These are phyloP conservation scores for Tricholoma sp. DNA, from an alignment of 768 basidiomycete species.

Conservation along the genomic window DNA sequence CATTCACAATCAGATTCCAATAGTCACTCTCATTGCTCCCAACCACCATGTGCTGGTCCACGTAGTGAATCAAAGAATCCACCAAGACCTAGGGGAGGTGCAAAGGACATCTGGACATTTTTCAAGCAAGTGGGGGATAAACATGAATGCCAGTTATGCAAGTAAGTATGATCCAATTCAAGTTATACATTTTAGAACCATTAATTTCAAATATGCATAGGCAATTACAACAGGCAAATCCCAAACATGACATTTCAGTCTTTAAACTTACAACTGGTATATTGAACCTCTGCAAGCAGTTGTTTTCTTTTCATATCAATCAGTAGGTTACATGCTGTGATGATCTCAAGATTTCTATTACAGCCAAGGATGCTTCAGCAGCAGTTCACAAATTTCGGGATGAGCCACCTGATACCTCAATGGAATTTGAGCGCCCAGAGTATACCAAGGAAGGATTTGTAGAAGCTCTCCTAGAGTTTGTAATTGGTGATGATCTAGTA, in stretches of 20 bases:
- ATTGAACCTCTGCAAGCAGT: conserved; percentile 4
- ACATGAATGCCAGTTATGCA: neutral
- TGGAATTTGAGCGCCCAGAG: neutral
- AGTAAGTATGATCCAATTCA: neutral
- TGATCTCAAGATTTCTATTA: conserved; percentile 13
- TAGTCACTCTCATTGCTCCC: neutral
- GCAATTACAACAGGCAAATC: conserved; percentile 1
- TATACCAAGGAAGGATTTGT: conserved; percentile 22
- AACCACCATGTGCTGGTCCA: neutral
- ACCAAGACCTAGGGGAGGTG: neutral
- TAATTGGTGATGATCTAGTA: conserved; percentile 24
- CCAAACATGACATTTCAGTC: conserved; percentile 1
- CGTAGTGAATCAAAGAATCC: neutral
- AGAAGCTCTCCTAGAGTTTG: conserved; percentile 21
- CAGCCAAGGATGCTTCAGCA: conserved; percentile 9
- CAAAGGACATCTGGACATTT: neutral
- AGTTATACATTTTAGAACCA: neutral
- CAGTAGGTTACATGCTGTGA: conserved; percentile 14
- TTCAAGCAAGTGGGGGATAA: neutral
- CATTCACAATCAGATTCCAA: neutral
- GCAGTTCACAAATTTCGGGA: neutral
- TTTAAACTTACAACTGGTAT: conserved; percentile 9
- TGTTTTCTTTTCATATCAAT: conserved; percentile 9
- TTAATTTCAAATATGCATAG: neutral
- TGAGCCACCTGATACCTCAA: neutral